Conservation (phyloP, 2,329 filamentous ascomycete species). For the Pseudocercospora fijiensis region DNA sequence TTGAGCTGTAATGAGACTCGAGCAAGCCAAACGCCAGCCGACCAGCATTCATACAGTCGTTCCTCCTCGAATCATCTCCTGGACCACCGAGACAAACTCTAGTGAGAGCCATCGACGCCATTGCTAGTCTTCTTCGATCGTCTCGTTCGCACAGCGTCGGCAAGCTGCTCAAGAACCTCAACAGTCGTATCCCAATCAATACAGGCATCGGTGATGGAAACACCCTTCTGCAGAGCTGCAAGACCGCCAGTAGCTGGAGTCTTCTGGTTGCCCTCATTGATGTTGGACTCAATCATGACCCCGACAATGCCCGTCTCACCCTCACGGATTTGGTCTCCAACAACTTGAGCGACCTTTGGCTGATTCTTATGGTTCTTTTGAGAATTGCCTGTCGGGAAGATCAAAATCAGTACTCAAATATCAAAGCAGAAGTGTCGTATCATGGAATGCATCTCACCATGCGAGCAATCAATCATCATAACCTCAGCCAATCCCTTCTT, state of each 20-base stretch:
- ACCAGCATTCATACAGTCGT: background rate
- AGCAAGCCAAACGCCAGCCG: background rate
- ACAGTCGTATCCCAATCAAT: conserved; percentile 90
- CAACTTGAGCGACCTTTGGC: conserved; percentile 79
- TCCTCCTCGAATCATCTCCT: background rate
- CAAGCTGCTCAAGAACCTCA: conserved; percentile 77
- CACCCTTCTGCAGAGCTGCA: conserved; percentile 75
- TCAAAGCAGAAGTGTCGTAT: background rate
- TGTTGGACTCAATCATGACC: conserved; percentile 99
- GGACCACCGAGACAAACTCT: background rate
- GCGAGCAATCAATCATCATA: conserved; percentile 98
- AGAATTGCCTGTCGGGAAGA: conserved; percentile 81
- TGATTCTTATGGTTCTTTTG: conserved; percentile 98
- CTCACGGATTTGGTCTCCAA: conserved; percentile 81
- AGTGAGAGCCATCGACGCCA: conserved; percentile 26
- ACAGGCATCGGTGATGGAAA: conserved; percentile 94
- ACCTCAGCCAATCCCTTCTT: conserved; percentile 84
- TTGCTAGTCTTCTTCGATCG: conserved; percentile 49
- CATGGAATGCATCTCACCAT: conserved; percentile 60
- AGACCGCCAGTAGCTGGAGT: conserved; percentile 75
- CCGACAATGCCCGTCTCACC: conserved; percentile 88
- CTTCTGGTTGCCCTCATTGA: conserved; percentile 78
- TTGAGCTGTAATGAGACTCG: background rate
- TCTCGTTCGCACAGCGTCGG: conserved; percentile 75
- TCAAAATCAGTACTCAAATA: background rate